Percentiles rank a stretch among this genome's conserved stretches.
These are phyloP conservation scores for Xylaria curta DNA, from an alignment of 495 filamentous ascomycete species.

Conservation along the genomic window DNA sequence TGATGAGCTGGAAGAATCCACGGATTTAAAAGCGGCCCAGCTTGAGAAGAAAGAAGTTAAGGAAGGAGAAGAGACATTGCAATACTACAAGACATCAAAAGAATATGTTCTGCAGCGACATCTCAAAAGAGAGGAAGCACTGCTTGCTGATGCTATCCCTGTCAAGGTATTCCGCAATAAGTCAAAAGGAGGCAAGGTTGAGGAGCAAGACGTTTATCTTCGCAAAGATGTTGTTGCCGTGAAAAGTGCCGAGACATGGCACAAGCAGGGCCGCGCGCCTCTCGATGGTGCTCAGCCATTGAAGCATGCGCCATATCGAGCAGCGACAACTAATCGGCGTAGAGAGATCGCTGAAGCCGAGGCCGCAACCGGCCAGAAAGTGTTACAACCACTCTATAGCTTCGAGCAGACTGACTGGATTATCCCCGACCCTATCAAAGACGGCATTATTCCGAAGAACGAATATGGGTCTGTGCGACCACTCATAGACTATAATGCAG, in stretches of 20 bases:
- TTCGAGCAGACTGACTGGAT: conserved; percentile 92
- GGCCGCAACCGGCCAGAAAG: conserved; percentile 76
- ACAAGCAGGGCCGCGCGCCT: conserved; percentile 88
- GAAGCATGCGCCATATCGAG: conserved; percentile 88
- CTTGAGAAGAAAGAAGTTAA: conserved; percentile 74
- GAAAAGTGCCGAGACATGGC: conserved; percentile 95
- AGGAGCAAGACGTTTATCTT: conserved; percentile 80
- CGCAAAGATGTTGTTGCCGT: conserved; percentile 83
- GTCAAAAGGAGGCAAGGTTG: conserved; percentile 67
- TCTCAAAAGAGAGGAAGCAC: conserved; percentile 89
- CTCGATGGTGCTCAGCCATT: conserved; percentile 72
- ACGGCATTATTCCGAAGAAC: conserved; percentile 93
- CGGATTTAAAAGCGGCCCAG: conserved; percentile 73
- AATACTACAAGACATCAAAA: conserved; percentile 83
- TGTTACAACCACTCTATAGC: conserved; percentile 85
- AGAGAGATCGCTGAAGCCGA: conserved; percentile 88
- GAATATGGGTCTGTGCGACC: conserved; percentile 67
- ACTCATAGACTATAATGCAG: background rate
- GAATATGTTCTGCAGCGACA: conserved; percentile 88
- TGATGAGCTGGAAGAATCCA: conserved; percentile 79
- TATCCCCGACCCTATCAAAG: conserved; percentile 79
- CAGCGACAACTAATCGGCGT: conserved; percentile 85
- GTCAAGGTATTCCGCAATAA: conserved; percentile 76
- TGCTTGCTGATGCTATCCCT: conserved; percentile 69
- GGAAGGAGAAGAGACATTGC: conserved; percentile 78